Base-by-base conservation (phyloP, 305 asterid species). In the Fraxinus xanthoxyloides region DNA sequence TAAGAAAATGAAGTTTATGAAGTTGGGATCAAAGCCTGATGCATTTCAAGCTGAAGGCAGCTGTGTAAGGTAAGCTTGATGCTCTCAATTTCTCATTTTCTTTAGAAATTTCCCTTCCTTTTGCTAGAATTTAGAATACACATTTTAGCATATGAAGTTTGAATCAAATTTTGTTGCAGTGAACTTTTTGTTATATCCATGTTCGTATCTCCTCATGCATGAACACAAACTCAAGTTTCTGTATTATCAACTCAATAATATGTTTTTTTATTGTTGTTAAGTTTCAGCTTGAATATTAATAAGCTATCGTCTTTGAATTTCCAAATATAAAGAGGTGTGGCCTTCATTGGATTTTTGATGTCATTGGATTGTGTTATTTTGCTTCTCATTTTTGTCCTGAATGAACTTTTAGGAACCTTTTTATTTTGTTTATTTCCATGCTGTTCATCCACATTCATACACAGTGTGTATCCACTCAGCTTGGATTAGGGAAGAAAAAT, bases 1-100 rank as follows among this genome's bases (percentile, higher is more conserved):
- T 31, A 34, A 72, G 77, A 84, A 85, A 67, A 95, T 95, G 98
- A 93, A 93, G 95, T 93, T 86, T 83, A 95, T 95, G 98, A 95
- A 95, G 91, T 80, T 95, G 92, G 98, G 98, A 5, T 95, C 98
- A 56, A 95, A 92, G 90, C 95, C 97, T 61, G 97, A 95, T 90
- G 90, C 94, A 85, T 95, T 95, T 83, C 97, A 90, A 84, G 85
- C 90, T 77, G 91, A 91, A 76, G 97, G 95, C n/a, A 90, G 82
- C 86, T 85, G 80, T 77, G 91, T 87, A 84, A 93, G 97, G 98
- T 91, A 75, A 79, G 59, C 59, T 61, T 72, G 23, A 28, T 46
- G 72, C 79, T 26, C 76, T 72, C 77, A 74, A 69, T 10, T 69
- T 80, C 56, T 59, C 43, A 54, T 56, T 70, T 77, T 28, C 24